Evolutionary conservation across 306 rosid genomes (phyloP).

Genomic region (Vigna hirtella): DNA sequence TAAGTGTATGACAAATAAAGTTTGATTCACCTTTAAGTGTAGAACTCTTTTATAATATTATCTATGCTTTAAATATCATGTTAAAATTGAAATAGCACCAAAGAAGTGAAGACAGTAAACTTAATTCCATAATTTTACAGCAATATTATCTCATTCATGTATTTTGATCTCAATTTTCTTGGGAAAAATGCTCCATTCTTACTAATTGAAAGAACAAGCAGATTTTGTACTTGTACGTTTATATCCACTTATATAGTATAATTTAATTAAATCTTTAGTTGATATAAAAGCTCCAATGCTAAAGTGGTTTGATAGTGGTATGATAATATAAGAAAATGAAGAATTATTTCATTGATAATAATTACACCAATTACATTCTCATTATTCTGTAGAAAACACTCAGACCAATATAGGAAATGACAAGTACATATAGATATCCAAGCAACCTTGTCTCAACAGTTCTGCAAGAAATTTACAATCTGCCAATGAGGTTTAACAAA

Average conservation of each 20-base stretch:
- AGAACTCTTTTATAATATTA: not conserved
- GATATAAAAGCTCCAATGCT: too few relatives aligned
- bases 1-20: constrained; percentile 22
- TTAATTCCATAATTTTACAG: not conserved
- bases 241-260: too few relatives aligned
- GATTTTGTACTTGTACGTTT: not conserved
- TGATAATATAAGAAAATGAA: too few relatives aligned
- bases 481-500: constrained; percentile 67
- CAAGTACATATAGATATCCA: constrained; percentile 8
- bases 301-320: too few relatives aligned
- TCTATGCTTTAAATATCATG: not conserved
- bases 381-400: too few relatives aligned
- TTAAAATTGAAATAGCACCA: not conserved
- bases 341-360: too few relatives aligned
- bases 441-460: constrained; percentile 43
- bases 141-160: not conserved
- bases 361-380: too few relatives aligned
- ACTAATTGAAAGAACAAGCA: not conserved
- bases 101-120: not conserved
- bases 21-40: not conserved
- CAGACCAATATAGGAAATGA: too few relatives aligned
- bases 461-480: too few relatives aligned
- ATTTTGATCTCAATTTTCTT: not conserved
- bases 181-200: not conserved
- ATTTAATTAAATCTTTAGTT: too few relatives aligned